Evolutionary conservation across 495 filamentous ascomycete species (phyloP).

Genomic region (Xylaria nigripes): DNA sequence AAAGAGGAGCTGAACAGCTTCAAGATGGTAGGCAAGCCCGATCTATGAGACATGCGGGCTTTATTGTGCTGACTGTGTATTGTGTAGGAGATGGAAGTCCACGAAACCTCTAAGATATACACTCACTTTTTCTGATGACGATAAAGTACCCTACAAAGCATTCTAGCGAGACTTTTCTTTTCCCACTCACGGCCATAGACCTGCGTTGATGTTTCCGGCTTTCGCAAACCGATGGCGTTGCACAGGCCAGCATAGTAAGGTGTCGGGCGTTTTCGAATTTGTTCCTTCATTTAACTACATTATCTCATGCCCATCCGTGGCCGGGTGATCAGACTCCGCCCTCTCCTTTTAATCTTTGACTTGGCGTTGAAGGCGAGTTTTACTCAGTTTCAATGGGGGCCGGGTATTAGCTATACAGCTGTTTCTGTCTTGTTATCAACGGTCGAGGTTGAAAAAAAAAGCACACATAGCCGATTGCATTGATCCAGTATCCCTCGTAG

Average conservation of each 20-base stretch:
- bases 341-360: constrained; percentile 22
- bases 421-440: neutral
- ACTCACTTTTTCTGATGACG: constrained; percentile 91
- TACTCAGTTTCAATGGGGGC: neutral
- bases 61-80: constrained; percentile 26
- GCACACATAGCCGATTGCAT: neutral
- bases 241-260: constrained; percentile 43
- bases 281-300: constrained; percentile 18
- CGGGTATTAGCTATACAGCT: neutral
- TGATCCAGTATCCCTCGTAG: neutral
- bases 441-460: neutral
- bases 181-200: constrained; percentile 22
- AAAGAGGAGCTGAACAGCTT: constrained; percentile 99
- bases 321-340: constrained; percentile 20
- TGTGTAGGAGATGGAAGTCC: constrained; percentile 95
- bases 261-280: constrained; percentile 43
- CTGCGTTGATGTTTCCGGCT: constrained; percentile 36
- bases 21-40: constrained; percentile 72
- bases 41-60: neutral
- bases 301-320: constrained; percentile 7
- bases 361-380: constrained; percentile 8
- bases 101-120: constrained; percentile 96
- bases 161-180: constrained; percentile 30
- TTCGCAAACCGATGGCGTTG: constrained; percentile 26
- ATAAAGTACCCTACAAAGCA: constrained; percentile 21